Base-by-base conservation (phyloP, 129 eudicot genomes). In the Lactuca saligna region DNA sequence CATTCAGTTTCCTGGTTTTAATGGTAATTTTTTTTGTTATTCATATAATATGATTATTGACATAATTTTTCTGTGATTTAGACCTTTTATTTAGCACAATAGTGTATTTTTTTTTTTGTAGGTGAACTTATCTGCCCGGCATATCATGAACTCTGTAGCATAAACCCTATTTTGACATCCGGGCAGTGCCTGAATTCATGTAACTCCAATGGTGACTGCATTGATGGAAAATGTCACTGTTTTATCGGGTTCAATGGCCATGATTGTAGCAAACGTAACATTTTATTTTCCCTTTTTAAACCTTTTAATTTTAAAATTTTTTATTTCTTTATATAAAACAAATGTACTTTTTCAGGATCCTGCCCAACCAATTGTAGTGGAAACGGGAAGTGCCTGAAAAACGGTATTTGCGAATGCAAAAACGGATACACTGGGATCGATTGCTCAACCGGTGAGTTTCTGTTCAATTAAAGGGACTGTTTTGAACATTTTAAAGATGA, bases 71-170 rank as follows among this genome's bases (percentile, higher is more conserved):
- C 29, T 25, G 29, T 25, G 29, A 25, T 39, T 39, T 39, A 2
- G 0, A 39, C 44, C 1, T 1, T 6, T 4, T 2, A 39, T 39
- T 39, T 7, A 39, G 0, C 44, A 39, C 8, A 39, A 7, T 39
- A 39, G 6, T 29, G 46, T 15, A 4, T 33, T 33, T 5, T 33
- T 33, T 29, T 38, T 73, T 60, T 49, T 82, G 61, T 70, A 93
- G 98, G 98, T 76, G 97, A 87, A 69, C 81, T 93, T 48, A 62
- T 83, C 73, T 93, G 98, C 89, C 98, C 98, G 65, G 87, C 97
- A 12, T 87, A 82, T 80, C 92, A 87, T 60, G 98, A 93, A 87
- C 92, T 93, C n/a, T 93, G 98, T 84, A 83, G 72, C 41, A 65
- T 63, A 42, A 74, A 80, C 39, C 82, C 85, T 29, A 60, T 68